A percentile compares a stretch with the other conserved stretches of the same genome.
Evolutionary conservation across 495 filamentous ascomycete species (phyloP).

Genomic region (Talaromyces borbonicus): DNA sequence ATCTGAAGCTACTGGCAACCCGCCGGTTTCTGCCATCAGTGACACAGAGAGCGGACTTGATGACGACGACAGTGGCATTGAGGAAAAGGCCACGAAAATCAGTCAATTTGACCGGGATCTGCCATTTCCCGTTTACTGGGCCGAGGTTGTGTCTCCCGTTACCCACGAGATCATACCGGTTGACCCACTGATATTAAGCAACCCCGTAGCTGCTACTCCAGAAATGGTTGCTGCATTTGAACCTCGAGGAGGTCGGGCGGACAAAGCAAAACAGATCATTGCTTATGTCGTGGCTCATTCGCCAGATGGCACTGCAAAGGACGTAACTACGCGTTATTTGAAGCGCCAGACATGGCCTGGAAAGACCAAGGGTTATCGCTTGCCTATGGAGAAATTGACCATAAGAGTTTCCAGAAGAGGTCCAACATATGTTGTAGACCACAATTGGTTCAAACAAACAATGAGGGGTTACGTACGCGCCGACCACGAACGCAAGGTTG

Average conservation of each 20-base stretch:
- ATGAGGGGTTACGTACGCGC: conserved; percentile 65
- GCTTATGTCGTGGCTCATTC: conserved; percentile 87
- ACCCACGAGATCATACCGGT: conserved; percentile 70
- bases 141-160: conserved; percentile 72
- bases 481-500: conserved; percentile 46
- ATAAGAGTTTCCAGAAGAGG: conserved; percentile 64
- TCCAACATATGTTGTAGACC: conserved; percentile 56
- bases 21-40: conserved; percentile 10
- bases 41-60: conserved; percentile 6
- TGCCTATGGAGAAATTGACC: conserved; percentile 67
- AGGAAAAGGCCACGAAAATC: conserved; percentile 10
- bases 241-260: conserved; percentile 68
- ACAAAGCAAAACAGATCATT: conserved; percentile 80
- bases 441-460: conserved; percentile 78
- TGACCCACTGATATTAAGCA: conserved; percentile 59
- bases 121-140: conserved; percentile 85
- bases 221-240: conserved; percentile 72
- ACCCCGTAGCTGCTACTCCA: conserved; percentile 54
- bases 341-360: conserved; percentile 76
- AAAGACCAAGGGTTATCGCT: conserved; percentile 77
- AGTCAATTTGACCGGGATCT: conserved; percentile 53
- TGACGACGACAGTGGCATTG: conserved; percentile 8
- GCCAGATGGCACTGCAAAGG: conserved; percentile 80
- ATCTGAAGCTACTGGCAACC: conserved; percentile 13
- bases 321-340: conserved; percentile 88